Evolutionary conservation across 208 protist genomes (phyloP), one percentile per base, ranked within the genome.

Genomic region (Dictyostelium gargantuum): DNA sequence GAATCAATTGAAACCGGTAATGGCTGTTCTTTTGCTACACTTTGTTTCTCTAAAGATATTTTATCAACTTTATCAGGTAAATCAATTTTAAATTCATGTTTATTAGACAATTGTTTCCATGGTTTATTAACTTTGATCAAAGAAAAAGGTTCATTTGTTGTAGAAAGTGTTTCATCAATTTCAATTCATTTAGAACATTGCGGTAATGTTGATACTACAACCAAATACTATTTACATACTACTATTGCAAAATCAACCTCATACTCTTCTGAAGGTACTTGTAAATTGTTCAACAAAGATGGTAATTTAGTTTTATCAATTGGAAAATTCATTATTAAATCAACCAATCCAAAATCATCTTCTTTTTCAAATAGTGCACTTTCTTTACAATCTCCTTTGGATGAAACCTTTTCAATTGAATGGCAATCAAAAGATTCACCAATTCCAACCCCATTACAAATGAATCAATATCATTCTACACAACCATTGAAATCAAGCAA

Each of bases 351-450:
- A 48, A 75, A 75, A 75, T 46, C 70, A 75, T 29, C n/a, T 17
- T 4, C 0, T 0, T n/a, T n/a, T n/a, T 10, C 17, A 35, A 32
- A 35, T 66, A 17, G 29, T 6, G 35, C 5, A 4, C 5, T 26
- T 17, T 15, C n/a, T 0, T 23, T 77, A 9, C 13, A 77, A 54
- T 19, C 26, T 6, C 81, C 81, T 44, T 46, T 29, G n/a, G 21
- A 76, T 6, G 46, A 86, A 38, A 54, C 61, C 8, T 86, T 77
- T 26, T 35, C 81, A 35, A 58, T 77, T 26, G 17, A 86, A 19
- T 86, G 66, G 66, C 81, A 86, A 63, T 44, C 66, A 13, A 86
- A 86, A 76, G 68, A 86, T 26, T 77, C 66, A 50, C n/a, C 50
- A 50, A 35, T 86, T 46, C 80, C 61, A 46, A n/a, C 19, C 0